These are phyloP conservation scores for Fusarium temperatum DNA, from an alignment of 2,329 filamentous ascomycete species.

Conservation along the genomic window DNA sequence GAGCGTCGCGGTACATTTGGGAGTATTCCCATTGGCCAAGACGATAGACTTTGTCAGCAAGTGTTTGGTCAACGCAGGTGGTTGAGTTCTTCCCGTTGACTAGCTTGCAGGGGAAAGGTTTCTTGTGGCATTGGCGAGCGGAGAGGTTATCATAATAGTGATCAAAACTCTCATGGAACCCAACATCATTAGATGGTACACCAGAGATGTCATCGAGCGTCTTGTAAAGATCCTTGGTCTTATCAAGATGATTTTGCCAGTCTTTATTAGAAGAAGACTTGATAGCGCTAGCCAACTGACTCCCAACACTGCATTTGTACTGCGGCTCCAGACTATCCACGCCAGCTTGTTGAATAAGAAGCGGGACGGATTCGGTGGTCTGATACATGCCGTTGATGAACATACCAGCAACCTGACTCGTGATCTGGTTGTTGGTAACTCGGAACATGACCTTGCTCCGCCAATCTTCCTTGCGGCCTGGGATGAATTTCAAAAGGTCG, in stretches of 20 bases:
- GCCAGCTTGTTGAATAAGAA: constrained; percentile 60
- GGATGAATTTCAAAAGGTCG: constrained; percentile 73
- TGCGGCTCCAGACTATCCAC: constrained; percentile 79
- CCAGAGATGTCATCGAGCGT: constrained; percentile 75
- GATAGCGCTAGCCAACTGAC: constrained; percentile 54
- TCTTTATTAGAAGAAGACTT: constrained; percentile 53
- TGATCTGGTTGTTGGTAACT: constrained; percentile 85
- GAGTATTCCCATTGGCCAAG: constrained; percentile 84
- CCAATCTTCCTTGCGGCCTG: constrained; percentile 56
- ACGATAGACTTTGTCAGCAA: constrained; percentile 77
- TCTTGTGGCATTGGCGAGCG: constrained; percentile 78
- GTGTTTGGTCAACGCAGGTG: constrained; percentile 68
- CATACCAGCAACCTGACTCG: constrained; percentile 81
- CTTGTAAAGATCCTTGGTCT: constrained; percentile 63
- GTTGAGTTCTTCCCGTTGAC: constrained; percentile 55
- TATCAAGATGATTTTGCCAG: constrained; percentile 73
- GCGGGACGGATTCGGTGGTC: constrained; percentile 51
- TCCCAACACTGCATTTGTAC: constrained; percentile 70
- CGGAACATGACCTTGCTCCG: constrained; percentile 65
- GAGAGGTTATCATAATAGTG: constrained; percentile 89
- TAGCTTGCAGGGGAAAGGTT: constrained; percentile 74
- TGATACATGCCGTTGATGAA: constrained; percentile 76
- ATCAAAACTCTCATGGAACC: constrained; percentile 78
- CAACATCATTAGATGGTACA: constrained; percentile 62
- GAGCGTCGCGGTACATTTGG: constrained; percentile 76